Conservation (phyloP, 257 asterid genomes). For the Nicotiana knightiana region DNA sequence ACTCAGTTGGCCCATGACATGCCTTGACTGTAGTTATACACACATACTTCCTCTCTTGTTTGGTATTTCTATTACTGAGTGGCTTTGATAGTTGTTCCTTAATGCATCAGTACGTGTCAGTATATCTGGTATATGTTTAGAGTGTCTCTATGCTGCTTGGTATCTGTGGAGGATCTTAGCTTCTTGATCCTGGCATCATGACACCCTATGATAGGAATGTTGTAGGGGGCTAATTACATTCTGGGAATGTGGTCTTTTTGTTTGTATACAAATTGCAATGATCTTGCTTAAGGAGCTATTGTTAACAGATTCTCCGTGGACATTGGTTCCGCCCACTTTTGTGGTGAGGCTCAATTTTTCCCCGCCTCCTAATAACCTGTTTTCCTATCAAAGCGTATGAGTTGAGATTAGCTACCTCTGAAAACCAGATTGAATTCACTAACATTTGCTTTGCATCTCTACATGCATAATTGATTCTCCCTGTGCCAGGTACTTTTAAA, state of each 20-base stretch:
- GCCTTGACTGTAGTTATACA: neutral
- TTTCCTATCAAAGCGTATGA: neutral
- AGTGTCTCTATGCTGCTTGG: neutral
- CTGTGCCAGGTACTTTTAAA: neutral
- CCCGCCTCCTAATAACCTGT: neutral
- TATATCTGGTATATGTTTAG: neutral
- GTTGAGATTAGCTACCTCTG: too few species aligned
- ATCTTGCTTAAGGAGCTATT: neutral
- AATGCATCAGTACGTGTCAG: neutral
- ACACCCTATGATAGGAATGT: neutral
- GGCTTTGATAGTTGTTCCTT: neutral
- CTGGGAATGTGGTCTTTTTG: neutral
- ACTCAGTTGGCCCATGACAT: neutral
- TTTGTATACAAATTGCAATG: neutral
- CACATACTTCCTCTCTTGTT: neutral
- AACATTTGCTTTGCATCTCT: neutral
- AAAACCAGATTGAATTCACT: too few species aligned
- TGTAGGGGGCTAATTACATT: neutral
- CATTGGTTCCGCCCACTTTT: neutral
- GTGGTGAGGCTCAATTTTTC: neutral
- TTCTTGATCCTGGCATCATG: neutral
- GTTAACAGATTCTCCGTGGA: neutral
- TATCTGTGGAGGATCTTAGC: neutral
- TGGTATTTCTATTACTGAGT: neutral
- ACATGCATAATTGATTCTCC: neutral